Evolutionary conservation across 805 yeast genomes (phyloP), one percentile per base, ranked within the genome.

Genomic region (Sugiyamaella mastotermitis): DNA sequence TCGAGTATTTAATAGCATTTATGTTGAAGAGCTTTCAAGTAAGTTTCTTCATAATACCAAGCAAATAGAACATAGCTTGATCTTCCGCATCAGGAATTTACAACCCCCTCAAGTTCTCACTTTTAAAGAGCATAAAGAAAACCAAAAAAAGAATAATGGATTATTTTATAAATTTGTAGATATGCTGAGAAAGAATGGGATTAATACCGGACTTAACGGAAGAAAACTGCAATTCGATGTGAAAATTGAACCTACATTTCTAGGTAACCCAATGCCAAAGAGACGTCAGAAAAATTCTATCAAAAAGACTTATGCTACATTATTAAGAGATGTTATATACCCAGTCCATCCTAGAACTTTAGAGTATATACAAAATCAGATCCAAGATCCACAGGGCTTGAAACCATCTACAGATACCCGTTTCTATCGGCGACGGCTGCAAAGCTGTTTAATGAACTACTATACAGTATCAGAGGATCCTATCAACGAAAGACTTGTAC

Each of bases 161-260:
- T 32, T 43, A 5, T 50, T 39, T 23, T 48, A 43, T 34, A 22
- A 34, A 32, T 49, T 45, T 23, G 33, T 45, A 10, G 25, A 25
- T 3, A 13, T 47, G 25, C 35, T 49, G 21, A 25, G 23, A 13
- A 14, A 29, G 13, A 40, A 45, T 29, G 30, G 28, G 4, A 21
- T 46, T n/a, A 15, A 15, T 9, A 16, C 16, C 5, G 55, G 56
- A 15, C 19, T 18, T 6, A 43, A 47, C 10, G 46, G 47, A 11
- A 41, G 54, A 17, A 53, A 52, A 28, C 43, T 53, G 31, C 15
- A 23, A 2, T 38, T 43, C 7, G 38, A 42, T 6, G 42, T 33
- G 9, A 31, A 27, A 5, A 22, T 37, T 4, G 41, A 40, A 25
- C 46, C 38, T 10, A 44, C 54, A 1, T 33, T 47, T 4, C 34